These are phyloP conservation scores for Fragilaria crotonensis DNA, from an alignment of 108 stramenopile genomes.

Conservation along the genomic window DNA sequence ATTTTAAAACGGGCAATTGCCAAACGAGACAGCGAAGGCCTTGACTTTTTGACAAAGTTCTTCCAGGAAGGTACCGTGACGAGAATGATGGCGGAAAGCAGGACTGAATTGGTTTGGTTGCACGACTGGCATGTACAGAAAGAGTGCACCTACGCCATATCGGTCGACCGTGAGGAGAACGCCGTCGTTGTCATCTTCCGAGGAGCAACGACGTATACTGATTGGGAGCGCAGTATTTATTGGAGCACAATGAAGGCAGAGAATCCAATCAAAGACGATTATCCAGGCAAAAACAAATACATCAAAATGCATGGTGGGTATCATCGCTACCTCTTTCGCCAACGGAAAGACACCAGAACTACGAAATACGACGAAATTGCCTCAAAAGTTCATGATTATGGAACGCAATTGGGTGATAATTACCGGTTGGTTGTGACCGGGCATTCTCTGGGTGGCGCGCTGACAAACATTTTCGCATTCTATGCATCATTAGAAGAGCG, in stretches of 20 bases:
- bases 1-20: conserved; percentile 47
- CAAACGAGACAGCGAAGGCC: conserved; percentile 26
- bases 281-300: conserved; percentile 20
- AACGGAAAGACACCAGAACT: conserved; percentile 53
- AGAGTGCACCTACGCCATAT: conserved; percentile 54
- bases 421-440: conserved; percentile 50
- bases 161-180: conserved; percentile 44
- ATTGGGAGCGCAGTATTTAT: conserved; percentile 54
- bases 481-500: conserved; percentile 59
- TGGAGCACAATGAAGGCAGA: conserved; percentile 18
- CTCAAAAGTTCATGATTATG: conserved; percentile 48
- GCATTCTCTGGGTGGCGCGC: conserved; percentile 55
- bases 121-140: conserved; percentile 60
- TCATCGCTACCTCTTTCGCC: conserved; percentile 50
- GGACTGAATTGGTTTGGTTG: conserved; percentile 56
- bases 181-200: conserved; percentile 58
- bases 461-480: conserved; percentile 47
- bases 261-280: conserved; percentile 57
- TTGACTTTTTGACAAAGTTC: conserved; percentile 53
- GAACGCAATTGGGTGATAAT: conserved; percentile 39
- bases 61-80: conserved; percentile 48
- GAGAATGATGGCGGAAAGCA: conserved; percentile 43
- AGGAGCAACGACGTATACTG: conserved; percentile 55
- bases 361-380: conserved; percentile 68
- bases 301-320: conserved; percentile 48